Conservation (phyloP, 768 basidiomycete species). For the Mycena capillaripes region DNA sequence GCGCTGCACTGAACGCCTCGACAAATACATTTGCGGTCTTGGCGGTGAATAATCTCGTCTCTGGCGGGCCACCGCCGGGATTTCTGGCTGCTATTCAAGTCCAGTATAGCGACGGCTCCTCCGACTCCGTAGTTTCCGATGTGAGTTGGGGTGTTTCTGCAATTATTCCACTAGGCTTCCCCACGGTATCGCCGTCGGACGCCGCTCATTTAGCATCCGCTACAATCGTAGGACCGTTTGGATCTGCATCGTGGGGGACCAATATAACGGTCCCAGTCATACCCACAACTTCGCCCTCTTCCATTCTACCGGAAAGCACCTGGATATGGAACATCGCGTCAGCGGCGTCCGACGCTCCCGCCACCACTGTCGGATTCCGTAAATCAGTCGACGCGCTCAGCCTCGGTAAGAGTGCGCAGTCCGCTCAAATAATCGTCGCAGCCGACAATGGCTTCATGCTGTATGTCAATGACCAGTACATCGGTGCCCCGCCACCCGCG, state of each 20-base stretch:
- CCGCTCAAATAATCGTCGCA: slow-evolving; percentile 5
- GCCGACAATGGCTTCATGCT: slow-evolving; percentile 26
- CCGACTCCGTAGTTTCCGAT: not conserved
- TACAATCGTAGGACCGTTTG: not conserved
- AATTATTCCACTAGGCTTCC: not conserved
- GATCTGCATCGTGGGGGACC: slow-evolving; percentile 18
- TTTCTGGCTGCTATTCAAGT: slow-evolving; percentile 16
- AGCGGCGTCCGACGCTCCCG: not conserved
- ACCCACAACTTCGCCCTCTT: not conserved
- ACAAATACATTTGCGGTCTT: slow-evolving; percentile 7
- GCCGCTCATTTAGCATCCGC: not conserved
- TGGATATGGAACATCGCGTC: slow-evolving; percentile 24
- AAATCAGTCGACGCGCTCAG: slow-evolving; percentile 14
- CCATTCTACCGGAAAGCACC: not conserved
- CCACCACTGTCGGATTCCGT: slow-evolving; percentile 25
- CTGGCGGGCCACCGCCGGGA: not conserved
- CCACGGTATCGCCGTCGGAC: not conserved
- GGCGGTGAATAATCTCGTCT: slow-evolving; percentile 10
- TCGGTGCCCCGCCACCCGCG: not conserved
- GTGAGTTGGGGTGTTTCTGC: not conserved
- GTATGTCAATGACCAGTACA: slow-evolving; percentile 14
- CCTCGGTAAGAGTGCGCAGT: slow-evolving; percentile 12
- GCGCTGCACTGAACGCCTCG: not conserved
- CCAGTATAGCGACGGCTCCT: slow-evolving; percentile 13
- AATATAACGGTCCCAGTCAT: not conserved